Percentiles rank a stretch among this genome's conserved stretches.
phyloP scores from a whole-genome alignment of 768 basidiomycete species.

The Podaxis rugospora region DNA sequence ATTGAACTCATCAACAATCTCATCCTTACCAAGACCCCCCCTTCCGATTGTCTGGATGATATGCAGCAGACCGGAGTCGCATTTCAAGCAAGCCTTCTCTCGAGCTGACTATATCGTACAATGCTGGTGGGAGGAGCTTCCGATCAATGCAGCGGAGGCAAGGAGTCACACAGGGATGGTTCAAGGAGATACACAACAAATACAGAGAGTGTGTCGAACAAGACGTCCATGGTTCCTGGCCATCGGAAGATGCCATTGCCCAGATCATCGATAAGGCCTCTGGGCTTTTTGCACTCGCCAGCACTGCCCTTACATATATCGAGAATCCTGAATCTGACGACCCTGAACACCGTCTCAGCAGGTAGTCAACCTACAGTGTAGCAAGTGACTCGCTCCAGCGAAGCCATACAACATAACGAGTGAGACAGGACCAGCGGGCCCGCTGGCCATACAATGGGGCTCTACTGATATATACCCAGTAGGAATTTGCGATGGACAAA shows the following conservation, averaged over 20 bases:
- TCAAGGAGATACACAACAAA: neutral
- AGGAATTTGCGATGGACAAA: too few relatives aligned
- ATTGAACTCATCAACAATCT: neutral
- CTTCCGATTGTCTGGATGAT: neutral
- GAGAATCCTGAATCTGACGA: neutral
- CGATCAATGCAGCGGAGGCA: neutral
- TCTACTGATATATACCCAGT: too few relatives aligned
- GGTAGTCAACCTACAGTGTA: too few relatives aligned
- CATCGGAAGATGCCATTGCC: neutral
- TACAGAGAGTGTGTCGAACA: neutral
- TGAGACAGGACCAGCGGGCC: too few relatives aligned
- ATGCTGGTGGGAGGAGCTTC: neutral
- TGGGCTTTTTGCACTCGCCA: neutral
- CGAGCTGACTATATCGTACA: neutral
- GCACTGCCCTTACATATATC: neutral
- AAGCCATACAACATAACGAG: too few relatives aligned
- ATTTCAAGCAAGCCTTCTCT: neutral
- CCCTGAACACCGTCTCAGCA: neutral
- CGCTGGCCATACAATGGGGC: too few relatives aligned
- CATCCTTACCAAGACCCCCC: neutral
- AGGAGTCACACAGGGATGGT: neutral
- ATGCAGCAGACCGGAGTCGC: neutral
- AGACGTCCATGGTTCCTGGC: neutral
- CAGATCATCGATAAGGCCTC: neutral
- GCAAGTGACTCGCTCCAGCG: too few relatives aligned